These are phyloP conservation scores for Debaryomyces fabryi DNA, from an alignment of 1,139 yeast genomes.

Conservation along the genomic window DNA sequence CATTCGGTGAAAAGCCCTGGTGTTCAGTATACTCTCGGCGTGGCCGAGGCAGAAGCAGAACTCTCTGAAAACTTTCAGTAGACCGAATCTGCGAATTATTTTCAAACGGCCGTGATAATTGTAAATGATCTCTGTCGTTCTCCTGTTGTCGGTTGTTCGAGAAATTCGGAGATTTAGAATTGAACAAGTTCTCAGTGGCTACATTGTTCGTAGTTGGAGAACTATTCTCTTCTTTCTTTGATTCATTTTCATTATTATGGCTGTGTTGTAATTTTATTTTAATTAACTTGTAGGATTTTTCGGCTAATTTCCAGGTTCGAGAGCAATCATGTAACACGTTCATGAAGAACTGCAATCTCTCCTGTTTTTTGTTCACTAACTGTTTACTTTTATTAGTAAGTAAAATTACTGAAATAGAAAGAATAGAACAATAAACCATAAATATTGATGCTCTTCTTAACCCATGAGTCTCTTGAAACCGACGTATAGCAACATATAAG, in stretches of 20 bases:
- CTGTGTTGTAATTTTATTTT: slow-evolving; percentile 33
- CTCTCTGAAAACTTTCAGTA: not conserved
- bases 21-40: not conserved
- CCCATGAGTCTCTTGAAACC: slow-evolving; percentile 44
- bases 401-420: slow-evolving; percentile 48
- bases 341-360: slow-evolving; percentile 41
- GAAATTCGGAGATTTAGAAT: not conserved
- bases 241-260: slow-evolving; percentile 15
- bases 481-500: slow-evolving; percentile 39
- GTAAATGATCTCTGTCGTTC: not conserved
- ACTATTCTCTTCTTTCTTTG: not conserved
- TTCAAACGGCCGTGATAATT: not conserved
- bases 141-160: not conserved
- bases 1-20: not conserved
- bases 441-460: slow-evolving; percentile 46
- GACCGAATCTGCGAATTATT: not conserved
- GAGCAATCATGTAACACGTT: slow-evolving; percentile 41
- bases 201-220: not conserved
- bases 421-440: slow-evolving; percentile 51
- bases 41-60: not conserved
- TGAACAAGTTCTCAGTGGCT: not conserved
- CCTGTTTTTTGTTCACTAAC: slow-evolving; percentile 27
- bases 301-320: slow-evolving; percentile 53
- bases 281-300: slow-evolving; percentile 47
- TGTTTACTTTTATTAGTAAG: slow-evolving; percentile 37